Evolutionary conservation across 2,329 filamentous ascomycete species (phyloP), one percentile per base, ranked within the genome.

Genomic region (Verticillium klebahnii): DNA sequence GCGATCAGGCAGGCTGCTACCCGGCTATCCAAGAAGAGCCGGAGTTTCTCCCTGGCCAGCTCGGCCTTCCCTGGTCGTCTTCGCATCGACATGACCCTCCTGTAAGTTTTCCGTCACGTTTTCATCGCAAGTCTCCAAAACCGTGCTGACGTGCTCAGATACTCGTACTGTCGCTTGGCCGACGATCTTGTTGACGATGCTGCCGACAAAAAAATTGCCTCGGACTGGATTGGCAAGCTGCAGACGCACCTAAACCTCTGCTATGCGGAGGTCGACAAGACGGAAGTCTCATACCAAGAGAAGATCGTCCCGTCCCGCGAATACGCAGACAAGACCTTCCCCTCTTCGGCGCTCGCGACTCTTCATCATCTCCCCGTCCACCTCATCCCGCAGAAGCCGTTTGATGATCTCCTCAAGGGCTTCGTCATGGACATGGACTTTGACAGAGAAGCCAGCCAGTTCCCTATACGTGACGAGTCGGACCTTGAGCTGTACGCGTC

Each of bases 121-220:
- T 19, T 2, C 12, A 7, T 40, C 37, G 11, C 11, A 40, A n/a
- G 5, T 31, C 32, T 29, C 5, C 11, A 17, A 31, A 25, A 12
- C 19, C 37, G 19, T 60, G 9, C 65, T 70, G 62, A 70, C 50
- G 2, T 14, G 31, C 40, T 19, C 52, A 85, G 82, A 4, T 92
- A 92, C 69, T 89, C 88, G 0, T 92, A 91, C 70, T 92, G 89
- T 67, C 82, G 89, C 12, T 84, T 91, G 11, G 88, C 88, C 1
- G 90, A 92, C 70, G 89, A 92, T 67, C 77, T 92, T 5, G 83
- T 92, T 9, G 89, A 92, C 66, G 83, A 91, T 63, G 84, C 89
- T 0, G 67, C 74, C 1, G 79, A 78, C 1, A 70, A 77, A 1
- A 69, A 76, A 0, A 84, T 88, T 66, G 86, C 87, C 6, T 73